These are phyloP conservation scores for Trametes coccinea DNA, from an alignment of 768 basidiomycete species.

Conservation along the genomic window DNA sequence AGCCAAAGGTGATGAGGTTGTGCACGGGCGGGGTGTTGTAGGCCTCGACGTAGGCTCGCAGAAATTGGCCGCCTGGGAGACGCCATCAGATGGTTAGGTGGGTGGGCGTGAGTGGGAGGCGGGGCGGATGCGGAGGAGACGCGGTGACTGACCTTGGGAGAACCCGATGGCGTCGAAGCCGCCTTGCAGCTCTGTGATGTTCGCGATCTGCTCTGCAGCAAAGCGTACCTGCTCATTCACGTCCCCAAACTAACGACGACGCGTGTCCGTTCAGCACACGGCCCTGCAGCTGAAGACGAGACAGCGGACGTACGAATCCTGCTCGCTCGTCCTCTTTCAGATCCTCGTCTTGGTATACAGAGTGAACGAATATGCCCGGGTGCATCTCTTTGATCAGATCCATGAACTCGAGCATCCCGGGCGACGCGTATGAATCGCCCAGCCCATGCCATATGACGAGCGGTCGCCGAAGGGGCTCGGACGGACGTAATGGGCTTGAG, in stretches of 20 bases:
- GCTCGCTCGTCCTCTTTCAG: slow-evolving; percentile 64
- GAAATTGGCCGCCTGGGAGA: slow-evolving; percentile 71
- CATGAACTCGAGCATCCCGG: slow-evolving; percentile 71
- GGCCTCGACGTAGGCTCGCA: slow-evolving; percentile 80
- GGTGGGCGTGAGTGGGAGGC: neutral
- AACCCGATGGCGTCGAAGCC: slow-evolving; percentile 90
- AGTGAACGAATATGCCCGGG: slow-evolving; percentile 77
- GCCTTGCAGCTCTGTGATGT: slow-evolving; percentile 58
- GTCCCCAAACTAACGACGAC: slow-evolving; percentile 66
- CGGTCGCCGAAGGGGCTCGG: slow-evolving; percentile 38
- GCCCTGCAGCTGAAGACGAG: too few species aligned
- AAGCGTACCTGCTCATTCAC: slow-evolving; percentile 66
- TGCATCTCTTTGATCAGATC: slow-evolving; percentile 59
- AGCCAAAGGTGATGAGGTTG: slow-evolving; percentile 86
- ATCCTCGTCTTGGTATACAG: slow-evolving; percentile 65
- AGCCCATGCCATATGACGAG: slow-evolving; percentile 80
- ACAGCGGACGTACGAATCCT: slow-evolving; percentile 58
- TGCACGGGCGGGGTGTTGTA: slow-evolving; percentile 72
- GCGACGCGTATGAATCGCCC: slow-evolving; percentile 74
- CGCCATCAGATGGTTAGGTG: neutral
- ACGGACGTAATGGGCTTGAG: neutral
- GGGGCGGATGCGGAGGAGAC: neutral
- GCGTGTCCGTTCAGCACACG: too few species aligned
- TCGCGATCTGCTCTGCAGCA: slow-evolving; percentile 64
- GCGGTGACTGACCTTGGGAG: slow-evolving; percentile 62